Evolutionary conservation across 2,329 filamentous ascomycete genomes (phyloP), one percentile per base, ranked within the genome.

Genomic region (Curvularia sp.): DNA sequence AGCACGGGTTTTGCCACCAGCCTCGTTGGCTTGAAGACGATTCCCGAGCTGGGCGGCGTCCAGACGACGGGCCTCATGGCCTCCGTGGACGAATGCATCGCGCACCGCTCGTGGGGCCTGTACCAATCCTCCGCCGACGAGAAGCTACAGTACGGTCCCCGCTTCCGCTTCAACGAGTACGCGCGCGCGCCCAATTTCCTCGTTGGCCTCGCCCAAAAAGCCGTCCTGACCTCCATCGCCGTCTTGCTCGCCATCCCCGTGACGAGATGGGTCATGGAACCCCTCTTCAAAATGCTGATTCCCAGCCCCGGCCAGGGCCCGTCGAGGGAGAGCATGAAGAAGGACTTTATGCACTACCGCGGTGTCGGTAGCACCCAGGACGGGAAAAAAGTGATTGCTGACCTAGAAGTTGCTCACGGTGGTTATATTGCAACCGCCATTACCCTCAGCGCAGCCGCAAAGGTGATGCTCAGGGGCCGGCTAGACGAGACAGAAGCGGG

Each of bases 401-500:
- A 82, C 51, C 82, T 86, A 39, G 79, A 81, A 65, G 87, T 82
- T 63, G 75, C 81, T 3, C 89, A 89, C 3, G 84, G 84, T 66
- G 80, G 87, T 71, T 94, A 93, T 74, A 77, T 80, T n/a, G 76
- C 91, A 50, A 92, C 89, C 3, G 90, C 83, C 0, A 70, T 87
- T 18, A 80, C 89, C 27, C 70, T 91, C 13, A 83, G 84, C 1
- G 83, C 92, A 67, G 89, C 84, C 12, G 90, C 89, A 3, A 78
- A 84, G 38, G 86, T 87, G 0, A 79, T 93, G 30, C 78, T 92
- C 15, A 81, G 89, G 57, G 87, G 89, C 38, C 82, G 70, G 28
- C 51, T 77, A 3, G 66, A 75, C 19, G 73, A 87, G 13, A 77
- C 86, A 2, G 70, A 78, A 36, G 82, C 81, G 9, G 79, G 82